Percentiles rank a stretch among this genome's conserved stretches.
These are phyloP conservation scores for Lactarius quietus DNA, from an alignment of 768 basidiomycete species.

Conservation along the genomic window DNA sequence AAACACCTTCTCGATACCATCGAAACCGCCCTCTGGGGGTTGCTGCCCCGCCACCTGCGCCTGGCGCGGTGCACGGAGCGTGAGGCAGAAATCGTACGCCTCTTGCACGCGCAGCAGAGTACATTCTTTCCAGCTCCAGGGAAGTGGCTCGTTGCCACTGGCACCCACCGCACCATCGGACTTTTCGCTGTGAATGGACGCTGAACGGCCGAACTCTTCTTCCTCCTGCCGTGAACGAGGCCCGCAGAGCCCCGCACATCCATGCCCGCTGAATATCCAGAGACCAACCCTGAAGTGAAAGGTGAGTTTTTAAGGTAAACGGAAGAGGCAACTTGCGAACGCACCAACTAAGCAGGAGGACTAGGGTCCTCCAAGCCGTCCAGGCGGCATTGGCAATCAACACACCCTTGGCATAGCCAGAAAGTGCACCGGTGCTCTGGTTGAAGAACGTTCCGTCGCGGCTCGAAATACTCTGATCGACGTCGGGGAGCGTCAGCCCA, in stretches of 20 bases:
- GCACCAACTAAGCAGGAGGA: constrained; percentile 70
- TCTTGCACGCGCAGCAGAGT: constrained; percentile 71
- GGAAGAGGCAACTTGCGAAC: background rate
- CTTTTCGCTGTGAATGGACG: constrained; percentile 49
- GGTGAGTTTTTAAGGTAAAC: background rate
- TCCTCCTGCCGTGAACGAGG: constrained; percentile 78
- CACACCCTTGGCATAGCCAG: constrained; percentile 73
- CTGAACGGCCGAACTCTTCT: constrained; percentile 60
- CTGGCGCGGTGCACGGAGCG: constrained; percentile 36
- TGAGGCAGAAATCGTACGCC: constrained; percentile 77
- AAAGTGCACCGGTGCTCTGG: constrained; percentile 58
- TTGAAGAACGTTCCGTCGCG: constrained; percentile 79
- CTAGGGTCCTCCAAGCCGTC: constrained; percentile 70
- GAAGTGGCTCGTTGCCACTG: constrained; percentile 42
- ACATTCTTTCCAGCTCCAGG: constrained; percentile 77
- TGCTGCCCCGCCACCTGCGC: constrained; percentile 33
- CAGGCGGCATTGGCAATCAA: constrained; percentile 77
- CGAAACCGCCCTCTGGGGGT: constrained; percentile 36
- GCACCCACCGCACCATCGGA: constrained; percentile 34
- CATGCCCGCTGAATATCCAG: constrained; percentile 73
- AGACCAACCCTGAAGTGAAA: constrained; percentile 56
- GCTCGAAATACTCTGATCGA: constrained; percentile 39
- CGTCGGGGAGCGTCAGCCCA: constrained; percentile 44
- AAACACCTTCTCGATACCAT: constrained; percentile 57
- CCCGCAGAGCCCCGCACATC: constrained; percentile 79